Percentiles rank a stretch among this genome's conserved stretches.
phyloP scores from a whole-genome alignment of 768 basidiomycete genomes.

The Leccinum rimulosum region DNA sequence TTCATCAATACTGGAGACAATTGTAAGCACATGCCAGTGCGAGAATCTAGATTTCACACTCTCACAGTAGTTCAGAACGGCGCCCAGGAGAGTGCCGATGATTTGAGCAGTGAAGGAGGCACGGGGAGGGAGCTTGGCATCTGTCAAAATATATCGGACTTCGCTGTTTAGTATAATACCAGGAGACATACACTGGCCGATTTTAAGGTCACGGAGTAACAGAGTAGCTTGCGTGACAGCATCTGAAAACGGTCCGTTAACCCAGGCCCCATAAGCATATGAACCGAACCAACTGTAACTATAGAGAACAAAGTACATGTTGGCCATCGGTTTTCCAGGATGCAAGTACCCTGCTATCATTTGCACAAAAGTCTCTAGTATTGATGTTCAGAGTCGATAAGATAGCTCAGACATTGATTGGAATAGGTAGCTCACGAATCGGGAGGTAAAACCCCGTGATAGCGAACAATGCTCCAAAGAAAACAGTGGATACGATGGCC shows the following conservation, averaged over 20 bases:
- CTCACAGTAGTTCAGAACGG: conserved; percentile 45
- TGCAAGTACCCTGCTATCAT: conserved; percentile 39
- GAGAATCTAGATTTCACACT: background rate
- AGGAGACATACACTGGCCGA: conserved; percentile 21
- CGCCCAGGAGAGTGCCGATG: conserved; percentile 53
- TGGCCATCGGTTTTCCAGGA: conserved; percentile 39
- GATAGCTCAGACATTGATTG: background rate
- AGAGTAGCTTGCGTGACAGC: conserved; percentile 49
- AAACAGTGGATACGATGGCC: conserved; percentile 46
- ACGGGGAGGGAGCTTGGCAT: conserved; percentile 59
- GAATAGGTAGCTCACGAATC: conserved; percentile 18
- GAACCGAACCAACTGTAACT: conserved; percentile 40
- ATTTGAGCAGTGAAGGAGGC: conserved; percentile 60
- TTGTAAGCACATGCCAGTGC: background rate
- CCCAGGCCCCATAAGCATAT: background rate
- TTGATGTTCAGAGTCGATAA: background rate
- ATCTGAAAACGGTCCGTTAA: conserved; percentile 38
- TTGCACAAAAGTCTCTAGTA: conserved; percentile 28
- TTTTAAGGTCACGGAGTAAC: conserved; percentile 58
- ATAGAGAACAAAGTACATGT: conserved; percentile 45
- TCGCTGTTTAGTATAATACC: conserved; percentile 26
- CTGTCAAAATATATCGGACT: conserved; percentile 29
- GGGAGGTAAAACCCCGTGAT: conserved; percentile 37
- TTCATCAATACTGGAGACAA: conserved; percentile 54
- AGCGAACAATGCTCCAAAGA: conserved; percentile 53